Percentiles rank a stretch among this genome's conserved stretches.
These are phyloP conservation scores for Kwoniella sp. DNA, from an alignment of 768 basidiomycete genomes.

Conservation along the genomic window DNA sequence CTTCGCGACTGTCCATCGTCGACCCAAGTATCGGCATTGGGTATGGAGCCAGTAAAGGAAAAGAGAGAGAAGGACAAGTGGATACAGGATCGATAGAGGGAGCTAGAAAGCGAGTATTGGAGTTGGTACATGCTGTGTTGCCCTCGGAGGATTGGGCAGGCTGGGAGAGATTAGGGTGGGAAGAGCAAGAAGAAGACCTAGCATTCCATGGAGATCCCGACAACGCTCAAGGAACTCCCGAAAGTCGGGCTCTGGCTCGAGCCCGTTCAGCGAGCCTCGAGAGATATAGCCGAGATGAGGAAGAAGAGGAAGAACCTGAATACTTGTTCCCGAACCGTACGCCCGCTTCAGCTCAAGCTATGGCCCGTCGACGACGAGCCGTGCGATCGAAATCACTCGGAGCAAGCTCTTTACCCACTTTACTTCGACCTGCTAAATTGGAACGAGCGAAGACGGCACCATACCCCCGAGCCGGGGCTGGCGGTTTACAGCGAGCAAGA, in stretches of 20 bases:
- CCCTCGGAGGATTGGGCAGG: constrained; percentile 55
- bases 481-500: neutral
- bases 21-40: constrained; percentile 18
- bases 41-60: neutral
- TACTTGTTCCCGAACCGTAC: constrained; percentile 55
- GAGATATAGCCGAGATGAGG: constrained; percentile 24
- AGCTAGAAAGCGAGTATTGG: constrained; percentile 42
- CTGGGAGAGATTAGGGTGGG: constrained; percentile 55
- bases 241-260: constrained; percentile 4
- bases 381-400: constrained; percentile 29
- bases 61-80: neutral
- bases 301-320: constrained; percentile 53
- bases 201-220: neutral
- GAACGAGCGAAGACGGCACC: constrained; percentile 21
- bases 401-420: constrained; percentile 16
- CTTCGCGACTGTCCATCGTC: constrained; percentile 22
- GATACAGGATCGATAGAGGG: constrained; percentile 27
- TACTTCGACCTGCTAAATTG: constrained; percentile 6
- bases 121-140: constrained; percentile 47
- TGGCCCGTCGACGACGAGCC: constrained; percentile 27
- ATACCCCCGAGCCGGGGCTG: neutral
- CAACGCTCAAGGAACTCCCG: neutral
- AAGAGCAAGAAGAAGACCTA: constrained; percentile 39
- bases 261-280: constrained; percentile 18
- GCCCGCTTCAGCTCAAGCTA: constrained; percentile 40